Evolutionary conservation across 2,329 filamentous ascomycete species (phyloP).

Genomic region (Dactylellina leptospora): DNA sequence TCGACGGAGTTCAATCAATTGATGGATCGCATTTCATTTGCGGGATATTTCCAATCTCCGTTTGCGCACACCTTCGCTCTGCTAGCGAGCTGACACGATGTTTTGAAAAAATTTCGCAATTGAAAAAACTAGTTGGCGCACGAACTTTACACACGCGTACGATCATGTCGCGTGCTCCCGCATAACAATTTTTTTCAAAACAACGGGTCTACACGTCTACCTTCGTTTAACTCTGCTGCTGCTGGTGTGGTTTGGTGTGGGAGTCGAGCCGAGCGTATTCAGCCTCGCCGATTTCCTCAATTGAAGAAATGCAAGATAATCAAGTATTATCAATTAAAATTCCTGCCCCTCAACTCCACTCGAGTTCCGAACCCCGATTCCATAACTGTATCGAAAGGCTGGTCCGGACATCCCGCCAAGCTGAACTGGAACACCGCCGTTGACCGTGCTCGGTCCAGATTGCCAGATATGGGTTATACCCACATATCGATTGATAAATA

Average conservation of each 20-base stretch:
- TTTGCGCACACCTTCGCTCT: too few species aligned
- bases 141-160: background rate
- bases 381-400: background rate
- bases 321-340: background rate
- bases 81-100: background rate
- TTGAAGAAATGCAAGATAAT: too few species aligned
- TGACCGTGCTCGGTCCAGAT: constrained; percentile 31
- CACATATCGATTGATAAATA: constrained; percentile 12
- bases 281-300: constrained; percentile 5
- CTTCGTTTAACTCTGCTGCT: background rate
- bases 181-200: background rate
- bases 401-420: constrained; percentile 1
- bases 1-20: too few species aligned
- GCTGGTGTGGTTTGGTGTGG: background rate
- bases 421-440: constrained; percentile 16
- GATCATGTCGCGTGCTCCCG: constrained; percentile 10
- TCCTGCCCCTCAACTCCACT: background rate
- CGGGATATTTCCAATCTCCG: too few species aligned
- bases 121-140: background rate
- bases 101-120: constrained; percentile 7
- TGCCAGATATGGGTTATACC: constrained; percentile 13
- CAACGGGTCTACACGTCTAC: constrained; percentile 17
- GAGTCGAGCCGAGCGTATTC: background rate
- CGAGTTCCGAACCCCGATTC: constrained; percentile 38
- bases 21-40: too few species aligned